These are phyloP conservation scores for Coniella lustricola DNA, from an alignment of 2,329 filamentous ascomycete genomes.

Conservation along the genomic window DNA sequence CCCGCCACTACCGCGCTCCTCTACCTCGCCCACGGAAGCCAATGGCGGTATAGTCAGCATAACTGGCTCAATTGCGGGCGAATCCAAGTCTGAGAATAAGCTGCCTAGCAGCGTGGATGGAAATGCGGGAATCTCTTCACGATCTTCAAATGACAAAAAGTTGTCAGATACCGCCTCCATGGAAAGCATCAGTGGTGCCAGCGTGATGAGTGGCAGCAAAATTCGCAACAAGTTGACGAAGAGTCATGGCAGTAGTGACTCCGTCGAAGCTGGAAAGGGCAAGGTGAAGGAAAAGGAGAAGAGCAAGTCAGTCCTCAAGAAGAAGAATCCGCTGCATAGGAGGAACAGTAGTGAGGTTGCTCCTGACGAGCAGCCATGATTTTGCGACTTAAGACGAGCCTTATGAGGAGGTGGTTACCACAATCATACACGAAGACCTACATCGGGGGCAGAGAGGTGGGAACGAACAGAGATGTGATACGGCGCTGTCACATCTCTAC, in stretches of 20 bases:
- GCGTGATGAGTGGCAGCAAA: constrained; percentile 5
- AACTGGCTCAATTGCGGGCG: constrained; percentile 18
- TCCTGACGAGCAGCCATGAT: constrained; percentile 7
- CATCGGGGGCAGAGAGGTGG: too few species aligned
- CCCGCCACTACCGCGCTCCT: constrained; percentile 3
- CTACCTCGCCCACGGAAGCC: constrained; percentile 5
- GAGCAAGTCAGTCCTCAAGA: constrained; percentile 14
- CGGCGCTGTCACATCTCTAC: too few species aligned
- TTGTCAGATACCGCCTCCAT: constrained; percentile 24
- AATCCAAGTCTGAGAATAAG: constrained; percentile 19
- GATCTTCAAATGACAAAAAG: constrained; percentile 28
- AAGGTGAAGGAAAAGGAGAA: constrained; percentile 15
- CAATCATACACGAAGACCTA: too few species aligned
- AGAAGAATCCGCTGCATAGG: constrained; percentile 23
- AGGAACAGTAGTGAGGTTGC: constrained; percentile 17
- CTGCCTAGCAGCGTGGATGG: constrained; percentile 8
- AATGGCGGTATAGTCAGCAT: constrained; percentile 14
- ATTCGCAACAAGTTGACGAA: constrained; percentile 18
- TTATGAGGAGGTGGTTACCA: too few species aligned
- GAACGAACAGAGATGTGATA: too few species aligned
- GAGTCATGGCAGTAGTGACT: constrained; percentile 8
- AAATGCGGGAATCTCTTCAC: constrained; percentile 20
- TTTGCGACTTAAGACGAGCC: too few species aligned
- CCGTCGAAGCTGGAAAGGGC: constrained; percentile 3
- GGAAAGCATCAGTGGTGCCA: constrained; percentile 18